A percentile compares a stretch with the other conserved stretches of the same genome.
Conservation (phyloP, 2,329 filamentous ascomycete genomes). For the Spiromastix sp. region DNA sequence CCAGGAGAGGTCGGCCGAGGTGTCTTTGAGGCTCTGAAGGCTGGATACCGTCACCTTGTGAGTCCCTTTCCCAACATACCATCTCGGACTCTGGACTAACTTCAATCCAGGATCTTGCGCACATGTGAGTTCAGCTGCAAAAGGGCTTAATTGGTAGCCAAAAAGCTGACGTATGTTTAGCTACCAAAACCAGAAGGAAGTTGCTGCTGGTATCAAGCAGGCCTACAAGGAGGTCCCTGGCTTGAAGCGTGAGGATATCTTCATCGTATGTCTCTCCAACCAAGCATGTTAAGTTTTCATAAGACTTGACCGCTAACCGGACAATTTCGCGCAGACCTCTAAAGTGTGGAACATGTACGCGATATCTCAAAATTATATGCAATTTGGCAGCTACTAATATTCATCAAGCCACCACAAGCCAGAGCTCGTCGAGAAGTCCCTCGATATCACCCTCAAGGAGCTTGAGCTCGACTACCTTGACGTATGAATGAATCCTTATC, state of each 20-base stretch:
- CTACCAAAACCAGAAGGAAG: conserved; percentile 30
- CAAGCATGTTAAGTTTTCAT: not conserved
- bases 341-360: conserved; percentile 50
- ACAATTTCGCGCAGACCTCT: conserved; percentile 33
- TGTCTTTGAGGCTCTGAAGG: conserved; percentile 30
- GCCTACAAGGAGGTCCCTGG: conserved; percentile 29
- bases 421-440: conserved; percentile 3
- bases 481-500: too few relatives aligned
- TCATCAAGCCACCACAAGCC: conserved; percentile 35
- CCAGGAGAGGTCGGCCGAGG: conserved; percentile 30
- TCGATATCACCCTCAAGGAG: conserved; percentile 13
- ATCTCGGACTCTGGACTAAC: conserved; percentile 14
- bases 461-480: conserved; percentile 33
- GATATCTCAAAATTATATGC: not conserved
- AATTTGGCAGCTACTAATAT: conserved; percentile 12
- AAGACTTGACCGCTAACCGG: too few relatives aligned
- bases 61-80: conserved; percentile 5
- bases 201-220: conserved; percentile 24
- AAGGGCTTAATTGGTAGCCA: too few relatives aligned
- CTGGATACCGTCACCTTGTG: conserved; percentile 31
- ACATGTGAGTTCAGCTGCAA: conserved; percentile 28
- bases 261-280: conserved; percentile 23
- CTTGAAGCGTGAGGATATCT: conserved; percentile 31
- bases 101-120: conserved; percentile 27
- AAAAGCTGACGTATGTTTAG: too few relatives aligned